Percentiles rank a stretch among this genome's conserved stretches.
Conservation (phyloP, 2,329 filamentous ascomycete genomes). For the Meredithiella fracta region DNA sequence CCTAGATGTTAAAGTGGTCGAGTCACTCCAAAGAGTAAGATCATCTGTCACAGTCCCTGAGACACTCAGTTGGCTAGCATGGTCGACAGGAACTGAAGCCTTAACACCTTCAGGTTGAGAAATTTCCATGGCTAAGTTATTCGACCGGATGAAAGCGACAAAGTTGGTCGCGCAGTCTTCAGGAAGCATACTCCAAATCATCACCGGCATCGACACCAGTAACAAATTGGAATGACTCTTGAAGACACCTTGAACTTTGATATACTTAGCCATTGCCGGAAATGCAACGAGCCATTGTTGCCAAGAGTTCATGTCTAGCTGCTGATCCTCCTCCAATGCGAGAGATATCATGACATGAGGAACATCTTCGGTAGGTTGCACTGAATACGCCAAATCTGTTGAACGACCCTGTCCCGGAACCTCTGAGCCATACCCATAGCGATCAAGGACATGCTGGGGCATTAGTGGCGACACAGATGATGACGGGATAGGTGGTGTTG, state of each 20-base stretch:
- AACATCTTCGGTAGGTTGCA: conserved; percentile 36
- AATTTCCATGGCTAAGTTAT: conserved; percentile 31
- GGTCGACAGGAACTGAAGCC: neutral
- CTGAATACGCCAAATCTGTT: conserved; percentile 15
- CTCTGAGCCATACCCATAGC: conserved; percentile 1
- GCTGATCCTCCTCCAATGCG: conserved; percentile 38
- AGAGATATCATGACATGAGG: conserved; percentile 46
- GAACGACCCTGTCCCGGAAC: conserved; percentile 10
- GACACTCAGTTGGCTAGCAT: neutral
- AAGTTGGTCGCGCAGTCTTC: conserved; percentile 41
- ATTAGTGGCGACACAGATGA: neutral
- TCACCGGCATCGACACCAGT: conserved; percentile 40
- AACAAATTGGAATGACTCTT: conserved; percentile 44
- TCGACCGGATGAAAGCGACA: conserved; percentile 41
- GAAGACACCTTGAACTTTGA: conserved; percentile 42
- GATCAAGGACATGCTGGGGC: neutral
- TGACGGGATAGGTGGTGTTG: neutral
- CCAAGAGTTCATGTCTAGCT: conserved; percentile 41
- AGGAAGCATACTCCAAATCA: conserved; percentile 42
- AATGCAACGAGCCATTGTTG: conserved; percentile 40
- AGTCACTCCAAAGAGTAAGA: conserved; percentile 5
- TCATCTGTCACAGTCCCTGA: conserved; percentile 1
- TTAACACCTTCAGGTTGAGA: conserved; percentile 2
- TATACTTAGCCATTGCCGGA: conserved; percentile 30
- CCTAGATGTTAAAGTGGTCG: conserved; percentile 1